Evolutionary conservation across 1,284 basidiomycete species (phyloP), one percentile per base, ranked within the genome.

Genomic region (Takashimella tepidaria): DNA sequence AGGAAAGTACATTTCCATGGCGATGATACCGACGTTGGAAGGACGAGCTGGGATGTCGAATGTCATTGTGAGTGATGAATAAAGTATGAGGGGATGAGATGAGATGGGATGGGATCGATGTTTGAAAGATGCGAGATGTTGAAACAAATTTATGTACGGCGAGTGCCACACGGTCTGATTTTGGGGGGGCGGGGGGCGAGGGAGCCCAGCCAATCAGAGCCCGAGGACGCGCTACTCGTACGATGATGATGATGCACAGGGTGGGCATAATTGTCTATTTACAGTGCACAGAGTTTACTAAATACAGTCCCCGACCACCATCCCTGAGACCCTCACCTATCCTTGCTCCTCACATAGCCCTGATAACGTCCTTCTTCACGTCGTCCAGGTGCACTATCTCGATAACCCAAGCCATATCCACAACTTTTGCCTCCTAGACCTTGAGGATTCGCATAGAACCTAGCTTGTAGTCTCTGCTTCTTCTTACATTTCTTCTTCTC

Each of bases 1-100:
- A 57, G 92, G 92, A 78, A 96, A 92, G 81, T 95, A 95, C 78
- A 91, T 85, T 72, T 96, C 92, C 75, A 95, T 84, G 55, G 82
- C 92, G 62, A 92, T 85, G 77, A 95, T 86, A 75, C 92, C 92
- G 66, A 95, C 89, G 77, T 95, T 89, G 79, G 85, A 84, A 60
- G 92, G 90, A 67, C 90, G 88, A 47, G 79, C 60, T 53, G 70
- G 68, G 64, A 74, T 68, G 59, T 73, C 68, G 56, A 70, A 74
- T 53, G 63, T 61, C 44, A 60, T 45, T 43, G 61, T 53, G 58
- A 61, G 49, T 59, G 26, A 44, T 59, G 54, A 37, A 45, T 47
- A 40, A 26, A 20, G 42, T 44, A 23, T 45, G 50, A n/a, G 47
- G 13, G 37, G 42, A 21, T n/a, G 42, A 43, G 42, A 20, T 16